A percentile compares a stretch with the other conserved stretches of the same genome.
phyloP scores from a whole-genome alignment of 1,284 basidiomycete genomes.

The Leccinum subrobustum region DNA sequence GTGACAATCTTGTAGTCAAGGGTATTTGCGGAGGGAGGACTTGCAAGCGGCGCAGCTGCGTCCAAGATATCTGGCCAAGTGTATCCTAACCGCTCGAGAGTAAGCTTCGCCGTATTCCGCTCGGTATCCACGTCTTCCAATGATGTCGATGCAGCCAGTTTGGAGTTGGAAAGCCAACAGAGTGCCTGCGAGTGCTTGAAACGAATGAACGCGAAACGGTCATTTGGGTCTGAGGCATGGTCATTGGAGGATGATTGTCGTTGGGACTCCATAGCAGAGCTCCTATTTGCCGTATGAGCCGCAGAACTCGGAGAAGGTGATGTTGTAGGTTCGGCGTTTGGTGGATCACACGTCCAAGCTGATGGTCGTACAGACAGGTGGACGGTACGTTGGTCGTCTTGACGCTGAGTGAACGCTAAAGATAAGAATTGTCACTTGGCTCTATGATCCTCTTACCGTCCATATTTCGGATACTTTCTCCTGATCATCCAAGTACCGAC shows the following conservation, averaged over 20 bases:
- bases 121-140: constrained; percentile 5
- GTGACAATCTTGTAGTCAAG: constrained; percentile 57
- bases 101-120: constrained; percentile 23
- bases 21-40: constrained; percentile 40
- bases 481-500: constrained; percentile 61
- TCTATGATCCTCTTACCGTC: constrained; percentile 48
- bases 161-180: constrained; percentile 36
- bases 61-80: constrained; percentile 65
- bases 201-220: constrained; percentile 40
- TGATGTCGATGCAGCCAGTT: constrained; percentile 10
- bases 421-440: constrained; percentile 9
- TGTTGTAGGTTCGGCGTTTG: constrained; percentile 28
- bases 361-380: constrained; percentile 76
- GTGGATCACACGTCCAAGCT: constrained; percentile 61
- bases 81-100: constrained; percentile 48
- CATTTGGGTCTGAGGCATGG: background rate
- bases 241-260: constrained; percentile 1
- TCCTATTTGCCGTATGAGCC: background rate
- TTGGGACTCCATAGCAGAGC: background rate
- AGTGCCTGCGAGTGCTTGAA: constrained; percentile 51
- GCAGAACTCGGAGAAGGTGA: constrained; percentile 4
- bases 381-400: constrained; percentile 57
- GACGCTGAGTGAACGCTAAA: constrained; percentile 40
- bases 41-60: constrained; percentile 35
- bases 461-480: constrained; percentile 68